Conservation (phyloP, 176 grass and related monocot species). For the Ensete glaucum region DNA sequence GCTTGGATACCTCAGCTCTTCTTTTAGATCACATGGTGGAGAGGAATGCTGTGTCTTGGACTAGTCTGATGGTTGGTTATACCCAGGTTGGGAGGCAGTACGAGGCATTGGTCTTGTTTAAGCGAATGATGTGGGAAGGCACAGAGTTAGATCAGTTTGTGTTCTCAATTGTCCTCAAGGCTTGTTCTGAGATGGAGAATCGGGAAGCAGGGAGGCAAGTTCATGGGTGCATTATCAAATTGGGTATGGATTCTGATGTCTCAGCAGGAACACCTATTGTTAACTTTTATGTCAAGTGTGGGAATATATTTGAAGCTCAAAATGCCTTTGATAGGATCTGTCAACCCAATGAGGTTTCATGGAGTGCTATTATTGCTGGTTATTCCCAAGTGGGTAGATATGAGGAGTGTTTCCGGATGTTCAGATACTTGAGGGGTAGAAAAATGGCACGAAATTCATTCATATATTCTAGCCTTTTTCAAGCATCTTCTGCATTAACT, state of each 20-base stretch:
- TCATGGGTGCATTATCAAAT: slow-evolving; percentile 22
- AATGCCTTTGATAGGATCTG: slow-evolving; percentile 13
- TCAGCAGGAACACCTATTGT: slow-evolving; percentile 20
- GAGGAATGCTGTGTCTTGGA: slow-evolving; percentile 14
- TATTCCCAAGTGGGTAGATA: slow-evolving; percentile 15
- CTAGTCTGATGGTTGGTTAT: slow-evolving; percentile 18
- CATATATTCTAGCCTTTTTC: slow-evolving; percentile 22
- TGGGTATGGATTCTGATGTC: slow-evolving; percentile 21
- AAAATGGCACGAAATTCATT: slow-evolving; percentile 9
- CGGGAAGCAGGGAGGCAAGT: slow-evolving; percentile 1
- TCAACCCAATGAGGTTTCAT: slow-evolving; percentile 17
- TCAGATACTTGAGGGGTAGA: slow-evolving; percentile 9
- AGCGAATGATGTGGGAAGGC: background rate
- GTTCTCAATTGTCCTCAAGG: slow-evolving; percentile 18
- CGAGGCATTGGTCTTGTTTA: slow-evolving; percentile 12
- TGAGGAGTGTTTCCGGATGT: slow-evolving; percentile 19
- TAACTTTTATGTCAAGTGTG: slow-evolving; percentile 19
- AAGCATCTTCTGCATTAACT: slow-evolving; percentile 7
- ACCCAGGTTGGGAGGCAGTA: slow-evolving; percentile 4
- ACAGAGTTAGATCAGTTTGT: slow-evolving; percentile 15
- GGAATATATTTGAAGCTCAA: slow-evolving; percentile 16
- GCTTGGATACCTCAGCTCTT: slow-evolving; percentile 9
- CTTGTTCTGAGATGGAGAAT: slow-evolving; percentile 4
- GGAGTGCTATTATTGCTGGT: slow-evolving; percentile 24
- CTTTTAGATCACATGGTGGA: slow-evolving; percentile 21